A percentile compares a stretch with the other conserved stretches of the same genome.
phyloP scores from a whole-genome alignment of 2,329 filamentous ascomycete species.

The Colletotrichum cuscutae region DNA sequence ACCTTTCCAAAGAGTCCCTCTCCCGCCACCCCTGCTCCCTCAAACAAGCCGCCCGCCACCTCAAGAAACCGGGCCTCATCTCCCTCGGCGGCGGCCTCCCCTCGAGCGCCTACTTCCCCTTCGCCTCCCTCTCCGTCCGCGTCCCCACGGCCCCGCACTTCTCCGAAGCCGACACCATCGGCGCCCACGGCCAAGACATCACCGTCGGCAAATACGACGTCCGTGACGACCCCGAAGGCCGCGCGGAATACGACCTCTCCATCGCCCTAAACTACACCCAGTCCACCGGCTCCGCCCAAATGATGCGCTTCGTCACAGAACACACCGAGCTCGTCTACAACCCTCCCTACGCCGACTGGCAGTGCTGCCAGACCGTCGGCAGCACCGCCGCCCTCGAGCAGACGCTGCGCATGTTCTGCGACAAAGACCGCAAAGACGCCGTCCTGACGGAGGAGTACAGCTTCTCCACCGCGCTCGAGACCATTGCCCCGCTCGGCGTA shows the following conservation, averaged over 20 bases:
- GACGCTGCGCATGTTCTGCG: slow-evolving; percentile 82
- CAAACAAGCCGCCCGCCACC: slow-evolving; percentile 82
- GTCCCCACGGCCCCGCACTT: slow-evolving; percentile 78
- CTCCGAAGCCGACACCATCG: slow-evolving; percentile 72
- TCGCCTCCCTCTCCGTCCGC: slow-evolving; percentile 80
- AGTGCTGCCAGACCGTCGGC: slow-evolving; percentile 83
- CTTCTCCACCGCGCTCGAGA: slow-evolving; percentile 78
- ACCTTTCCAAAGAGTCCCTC: slow-evolving; percentile 71
- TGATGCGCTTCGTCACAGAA: slow-evolving; percentile 91
- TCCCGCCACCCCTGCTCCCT: slow-evolving; percentile 74
- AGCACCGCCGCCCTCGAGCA: slow-evolving; percentile 90
- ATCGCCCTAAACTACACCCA: slow-evolving; percentile 95
- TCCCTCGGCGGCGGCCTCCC: slow-evolving; percentile 93
- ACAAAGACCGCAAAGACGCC: slow-evolving; percentile 75
- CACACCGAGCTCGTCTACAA: slow-evolving; percentile 92
- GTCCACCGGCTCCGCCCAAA: slow-evolving; percentile 84
- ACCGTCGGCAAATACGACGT: slow-evolving; percentile 87
- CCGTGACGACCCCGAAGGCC: slow-evolving; percentile 56
- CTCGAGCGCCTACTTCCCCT: slow-evolving; percentile 91
- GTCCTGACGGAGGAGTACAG: slow-evolving; percentile 92
- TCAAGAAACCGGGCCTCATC: slow-evolving; percentile 86
- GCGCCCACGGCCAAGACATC: slow-evolving; percentile 66
- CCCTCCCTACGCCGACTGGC: slow-evolving; percentile 92
- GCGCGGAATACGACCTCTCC: slow-evolving; percentile 74
- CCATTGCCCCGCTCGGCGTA: slow-evolving; percentile 63